Base-by-base conservation (phyloP, 768 basidiomycete genomes). In the Trametes sanguinea region DNA sequence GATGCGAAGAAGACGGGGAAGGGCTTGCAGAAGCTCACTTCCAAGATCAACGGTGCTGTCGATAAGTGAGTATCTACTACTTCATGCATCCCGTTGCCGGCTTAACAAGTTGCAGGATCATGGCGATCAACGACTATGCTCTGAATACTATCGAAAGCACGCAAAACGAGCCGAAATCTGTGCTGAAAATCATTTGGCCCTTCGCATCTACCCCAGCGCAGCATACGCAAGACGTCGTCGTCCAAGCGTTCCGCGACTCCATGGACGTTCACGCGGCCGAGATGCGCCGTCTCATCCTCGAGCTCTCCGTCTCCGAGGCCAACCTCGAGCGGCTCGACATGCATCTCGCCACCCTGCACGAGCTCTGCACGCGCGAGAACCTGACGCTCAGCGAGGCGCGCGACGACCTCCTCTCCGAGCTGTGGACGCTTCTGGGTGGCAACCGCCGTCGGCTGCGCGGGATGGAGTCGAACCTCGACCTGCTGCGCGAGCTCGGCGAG, bases 91-190 rank as follows among this genome's bases (percentile, higher is more conserved):
- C 10, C 13, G 7, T 22, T 14, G 27, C 30, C 3, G n/a, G 10
- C 57, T 39, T 33, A 2, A 46, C 35, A 45, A 5, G n/a, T n/a
- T 32, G 33, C 51, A 92, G 89, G 47, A 85, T 92, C 66, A 80
- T 89, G 74, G 88, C 90, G 0, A 78, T 90, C 53, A 92, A 90
- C 62, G 86, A 85, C 57, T 85, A 88, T 66, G 91, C 88, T 1
- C 76, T 90, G 52, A 75, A 78, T 9, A 77, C 80, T 8, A 90
- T 92, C 39, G 76, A 78, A 60, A 69, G 62, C 22, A 73, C 77
- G 13, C 66, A 69, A 32, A 47, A 66, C 22, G 73, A 72, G 51
- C 67, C 69, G 6, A 69, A 72, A 4, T 69, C 74, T 5, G 54
- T 59, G 22, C 56, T 77, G 6, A 51, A 62, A 35, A 45, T 61